Evolutionary conservation across 352 stramenopile species (phyloP), one percentile per base, ranked within the genome.

Genomic region (Phytophthora sp.): DNA sequence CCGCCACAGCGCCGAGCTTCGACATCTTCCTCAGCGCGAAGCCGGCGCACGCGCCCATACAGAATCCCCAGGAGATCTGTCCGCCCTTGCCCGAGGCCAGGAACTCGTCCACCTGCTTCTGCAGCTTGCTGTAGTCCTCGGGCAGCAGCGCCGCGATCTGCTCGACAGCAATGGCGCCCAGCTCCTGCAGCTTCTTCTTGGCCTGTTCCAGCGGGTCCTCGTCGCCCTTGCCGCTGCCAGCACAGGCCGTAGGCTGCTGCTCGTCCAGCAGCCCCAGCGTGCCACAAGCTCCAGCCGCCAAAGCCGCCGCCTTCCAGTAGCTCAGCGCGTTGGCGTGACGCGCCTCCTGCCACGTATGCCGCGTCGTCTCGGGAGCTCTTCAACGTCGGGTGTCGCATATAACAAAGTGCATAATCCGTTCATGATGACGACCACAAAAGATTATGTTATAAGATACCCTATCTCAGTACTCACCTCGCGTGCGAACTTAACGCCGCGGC

Each of bases 11-110:
- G 6, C 92, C 79, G 24, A 92, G 62, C 62, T 98, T 97, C 20
- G 91, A 97, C 34, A 98, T 67, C 59, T 97, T 97, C 58, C 97
- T 97, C 3, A 97, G 61, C 27, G 94, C 87, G 41, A 94, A 91
- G 18, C 91, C 95, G 6, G 87, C 92, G 73, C 90, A 98, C 32
- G 87, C 92, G 50, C 95, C 95, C 73, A 98, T 89, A 23, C 92
- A 70, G 31, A 94, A 92, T 8, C 93, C 94, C 82, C 94, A 95
- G 0, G 88, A 92, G 48, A 98, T 69, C 59, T 97, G 88, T 0
- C 80, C 83, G 21, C 69, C 76, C 60, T 87, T 87, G 38, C 83
- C 84, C 6, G 81, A 89, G 49, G 62, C 69, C 24, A 92, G 39
- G 26, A 91, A 92, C 32, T 85, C 76, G 20, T 87, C 75, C 37